These are phyloP conservation scores for Eleusine indica DNA, from an alignment of 176 grass and related monocot genomes.

Conservation along the genomic window DNA sequence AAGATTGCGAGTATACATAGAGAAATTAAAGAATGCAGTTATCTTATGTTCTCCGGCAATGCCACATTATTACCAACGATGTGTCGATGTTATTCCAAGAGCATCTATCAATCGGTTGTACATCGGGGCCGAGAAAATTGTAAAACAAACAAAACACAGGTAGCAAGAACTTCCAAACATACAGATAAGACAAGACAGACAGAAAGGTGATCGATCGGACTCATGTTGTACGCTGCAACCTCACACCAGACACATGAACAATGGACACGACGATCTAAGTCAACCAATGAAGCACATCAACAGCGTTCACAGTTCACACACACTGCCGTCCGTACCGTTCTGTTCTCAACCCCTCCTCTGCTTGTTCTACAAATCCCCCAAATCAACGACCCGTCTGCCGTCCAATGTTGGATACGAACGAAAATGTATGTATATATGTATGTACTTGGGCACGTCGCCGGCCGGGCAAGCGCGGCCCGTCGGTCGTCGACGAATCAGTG, in stretches of 20 bases:
- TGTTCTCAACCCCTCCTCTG: background rate
- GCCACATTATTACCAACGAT: background rate
- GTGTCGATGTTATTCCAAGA: conserved; percentile 15
- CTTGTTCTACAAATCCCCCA: background rate
- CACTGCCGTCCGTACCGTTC: background rate
- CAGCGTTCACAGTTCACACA: background rate
- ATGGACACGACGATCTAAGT: background rate
- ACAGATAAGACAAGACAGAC: background rate
- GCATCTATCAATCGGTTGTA: conserved; percentile 2
- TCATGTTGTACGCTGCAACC: background rate
- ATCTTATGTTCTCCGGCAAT: background rate
- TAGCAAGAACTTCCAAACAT: background rate
- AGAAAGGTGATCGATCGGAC: background rate
- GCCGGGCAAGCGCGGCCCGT: no score
- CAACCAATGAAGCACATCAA: background rate
- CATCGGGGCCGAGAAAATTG: background rate
- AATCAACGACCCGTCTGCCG: background rate
- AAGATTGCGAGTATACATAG: background rate
- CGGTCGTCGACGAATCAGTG: conserved; percentile 8
- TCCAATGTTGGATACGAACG: background rate
- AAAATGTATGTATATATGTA: background rate
- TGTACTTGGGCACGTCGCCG: background rate
- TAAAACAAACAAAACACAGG: background rate
- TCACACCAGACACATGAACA: conserved; percentile 13
- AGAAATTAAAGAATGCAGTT: no score